Evolutionary conservation across 768 basidiomycete genomes (phyloP).

Genomic region (Galerina sulciceps): DNA sequence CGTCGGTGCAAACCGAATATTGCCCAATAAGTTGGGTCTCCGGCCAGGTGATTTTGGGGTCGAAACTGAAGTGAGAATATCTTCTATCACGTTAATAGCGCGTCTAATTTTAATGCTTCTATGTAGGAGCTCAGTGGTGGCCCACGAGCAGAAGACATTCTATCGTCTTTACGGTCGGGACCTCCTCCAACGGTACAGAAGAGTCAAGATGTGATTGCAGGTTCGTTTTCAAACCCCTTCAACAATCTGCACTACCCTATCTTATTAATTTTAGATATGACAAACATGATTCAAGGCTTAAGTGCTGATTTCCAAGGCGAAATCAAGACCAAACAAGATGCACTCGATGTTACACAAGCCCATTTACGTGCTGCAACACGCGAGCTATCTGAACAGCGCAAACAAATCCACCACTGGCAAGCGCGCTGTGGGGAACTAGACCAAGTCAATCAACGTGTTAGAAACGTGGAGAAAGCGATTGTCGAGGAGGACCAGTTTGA

Average conservation of each 20-base stretch:
- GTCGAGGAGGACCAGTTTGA: constrained; percentile 82
- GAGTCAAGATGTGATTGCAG: constrained; percentile 84
- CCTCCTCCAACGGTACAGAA: constrained; percentile 83
- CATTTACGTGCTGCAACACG: constrained; percentile 90
- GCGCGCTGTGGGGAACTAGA: constrained; percentile 77
- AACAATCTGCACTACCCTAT: too few species aligned
- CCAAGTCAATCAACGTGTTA: constrained; percentile 76
- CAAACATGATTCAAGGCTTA: constrained; percentile 79
- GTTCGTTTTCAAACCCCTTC: constrained; percentile 36
- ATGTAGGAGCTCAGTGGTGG: constrained; percentile 70
- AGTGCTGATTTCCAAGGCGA: constrained; percentile 82
- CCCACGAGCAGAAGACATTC: constrained; percentile 78
- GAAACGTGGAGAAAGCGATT: constrained; percentile 83
- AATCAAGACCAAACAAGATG: constrained; percentile 84
- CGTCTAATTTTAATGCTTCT: not conserved
- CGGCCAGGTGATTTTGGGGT: constrained; percentile 95
- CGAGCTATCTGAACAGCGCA: constrained; percentile 88
- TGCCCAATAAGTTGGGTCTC: constrained; percentile 92
- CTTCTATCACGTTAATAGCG: too few species aligned
- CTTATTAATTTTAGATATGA: constrained; percentile 65
- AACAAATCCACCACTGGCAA: constrained; percentile 81
- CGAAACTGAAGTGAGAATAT: constrained; percentile 75
- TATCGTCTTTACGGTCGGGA: constrained; percentile 72
- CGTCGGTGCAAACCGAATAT: constrained; percentile 87
- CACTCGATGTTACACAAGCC: constrained; percentile 84